Conservation (phyloP, 441 rosid genomes). For the Populus trichocarpa region DNA sequence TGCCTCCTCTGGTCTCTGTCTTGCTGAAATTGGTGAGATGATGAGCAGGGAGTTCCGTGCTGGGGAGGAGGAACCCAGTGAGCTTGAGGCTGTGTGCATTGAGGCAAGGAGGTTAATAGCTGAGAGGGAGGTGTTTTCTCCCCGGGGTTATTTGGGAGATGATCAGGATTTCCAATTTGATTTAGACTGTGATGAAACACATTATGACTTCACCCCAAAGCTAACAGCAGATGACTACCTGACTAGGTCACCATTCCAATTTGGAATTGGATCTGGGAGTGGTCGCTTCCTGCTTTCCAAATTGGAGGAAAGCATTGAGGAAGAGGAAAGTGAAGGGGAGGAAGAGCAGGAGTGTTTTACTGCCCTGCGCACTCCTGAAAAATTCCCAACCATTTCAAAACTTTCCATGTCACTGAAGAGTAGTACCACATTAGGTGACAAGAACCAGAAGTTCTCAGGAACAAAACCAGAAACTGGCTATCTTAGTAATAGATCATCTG, state of each 20-base stretch:
- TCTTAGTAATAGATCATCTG: conserved; percentile 48
- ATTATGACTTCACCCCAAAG: conserved; percentile 20
- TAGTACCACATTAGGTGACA: conserved; percentile 50
- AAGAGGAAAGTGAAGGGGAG: conserved; percentile 47
- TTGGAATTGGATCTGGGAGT: conserved; percentile 37
- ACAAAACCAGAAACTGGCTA: conserved; percentile 45
- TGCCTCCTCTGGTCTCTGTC: conserved; percentile 40
- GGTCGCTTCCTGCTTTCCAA: conserved; percentile 60
- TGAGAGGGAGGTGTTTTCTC: conserved; percentile 31
- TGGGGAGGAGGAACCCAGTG: conserved; percentile 56
- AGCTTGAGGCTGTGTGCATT: conserved; percentile 42
- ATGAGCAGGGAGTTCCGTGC: conserved; percentile 48
- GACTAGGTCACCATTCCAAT: conserved; percentile 34
- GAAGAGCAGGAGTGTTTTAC: conserved; percentile 31
- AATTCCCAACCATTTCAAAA: conserved; percentile 44
- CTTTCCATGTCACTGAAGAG: conserved; percentile 67
- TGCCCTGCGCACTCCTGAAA: conserved; percentile 28
- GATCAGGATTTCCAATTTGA: conserved; percentile 32
- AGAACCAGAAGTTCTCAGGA: conserved; percentile 36
- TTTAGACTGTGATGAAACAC: conserved; percentile 52
- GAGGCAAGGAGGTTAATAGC: conserved; percentile 42
- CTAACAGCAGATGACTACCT: conserved; percentile 39
- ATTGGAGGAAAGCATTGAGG: conserved; percentile 70
- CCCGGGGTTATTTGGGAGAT: conserved; percentile 27
- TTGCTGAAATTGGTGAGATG: conserved; percentile 57